Conservation (phyloP, 768 basidiomycete species). For the Suillus ampliporus region DNA sequence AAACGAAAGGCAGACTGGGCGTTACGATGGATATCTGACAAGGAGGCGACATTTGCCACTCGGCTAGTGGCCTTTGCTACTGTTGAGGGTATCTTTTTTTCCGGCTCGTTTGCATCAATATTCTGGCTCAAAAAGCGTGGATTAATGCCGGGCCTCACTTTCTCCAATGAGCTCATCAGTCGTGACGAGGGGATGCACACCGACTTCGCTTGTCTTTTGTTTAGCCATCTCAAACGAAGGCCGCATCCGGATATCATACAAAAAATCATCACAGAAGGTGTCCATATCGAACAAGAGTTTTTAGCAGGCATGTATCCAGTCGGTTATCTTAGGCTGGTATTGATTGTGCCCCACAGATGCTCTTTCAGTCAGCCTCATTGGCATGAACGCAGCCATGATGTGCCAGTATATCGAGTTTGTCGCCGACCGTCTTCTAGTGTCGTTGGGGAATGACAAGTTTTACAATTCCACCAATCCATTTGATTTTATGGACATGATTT, state of each 20-base stretch:
- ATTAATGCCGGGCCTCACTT: constrained; percentile 95
- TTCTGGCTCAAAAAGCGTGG: constrained; percentile 99
- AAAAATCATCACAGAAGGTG: constrained; percentile 80
- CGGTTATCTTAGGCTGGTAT: background rate
- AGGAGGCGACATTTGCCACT: constrained; percentile 81
- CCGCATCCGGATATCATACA: constrained; percentile 81
- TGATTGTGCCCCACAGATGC: constrained; percentile 60
- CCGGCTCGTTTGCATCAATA: constrained; percentile 90
- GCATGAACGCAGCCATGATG: constrained; percentile 91
- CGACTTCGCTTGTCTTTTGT: constrained; percentile 92
- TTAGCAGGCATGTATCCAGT: constrained; percentile 58
- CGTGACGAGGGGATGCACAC: constrained; percentile 97
- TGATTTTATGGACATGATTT: constrained; percentile 96
- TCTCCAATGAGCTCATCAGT: constrained; percentile 96
- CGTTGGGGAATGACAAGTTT: constrained; percentile 81
- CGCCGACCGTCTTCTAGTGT: constrained; percentile 84
- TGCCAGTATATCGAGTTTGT: constrained; percentile 91
- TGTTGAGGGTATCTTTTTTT: constrained; percentile 97
- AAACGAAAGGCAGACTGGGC: constrained; percentile 97
- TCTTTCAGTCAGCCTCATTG: constrained; percentile 83
- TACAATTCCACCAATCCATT: constrained; percentile 84
- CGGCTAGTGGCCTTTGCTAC: constrained; percentile 93
- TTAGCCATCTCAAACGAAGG: constrained; percentile 78
- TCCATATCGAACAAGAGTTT: constrained; percentile 87
- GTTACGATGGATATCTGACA: constrained; percentile 87